A percentile compares a stretch with the other conserved stretches of the same genome.
phyloP scores from a whole-genome alignment of 2,329 filamentous ascomycete genomes.

The Fusarium gaditjirri region DNA sequence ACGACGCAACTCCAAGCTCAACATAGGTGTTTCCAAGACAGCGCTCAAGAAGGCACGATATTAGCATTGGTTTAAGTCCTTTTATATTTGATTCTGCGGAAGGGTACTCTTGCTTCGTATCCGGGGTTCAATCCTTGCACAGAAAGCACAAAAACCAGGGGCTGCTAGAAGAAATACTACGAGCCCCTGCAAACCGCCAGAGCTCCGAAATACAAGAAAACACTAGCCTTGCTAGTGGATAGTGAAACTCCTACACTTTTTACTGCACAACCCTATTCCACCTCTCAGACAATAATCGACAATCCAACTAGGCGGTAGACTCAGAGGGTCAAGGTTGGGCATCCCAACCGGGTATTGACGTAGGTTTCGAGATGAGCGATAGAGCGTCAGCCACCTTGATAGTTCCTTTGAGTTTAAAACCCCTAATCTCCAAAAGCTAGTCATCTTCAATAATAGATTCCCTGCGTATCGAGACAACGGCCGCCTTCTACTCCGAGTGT shows the following conservation, averaged over 20 bases:
- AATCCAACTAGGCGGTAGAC: background rate
- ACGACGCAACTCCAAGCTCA: background rate
- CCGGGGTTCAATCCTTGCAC: background rate
- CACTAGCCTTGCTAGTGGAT: rapidly evolving
- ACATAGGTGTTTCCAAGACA: no score
- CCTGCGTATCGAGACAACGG: background rate
- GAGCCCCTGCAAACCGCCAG: background rate
- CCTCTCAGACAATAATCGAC: background rate
- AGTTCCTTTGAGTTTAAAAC: background rate
- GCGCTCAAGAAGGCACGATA: rapidly evolving
- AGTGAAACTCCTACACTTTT: background rate
- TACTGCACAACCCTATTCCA: background rate
- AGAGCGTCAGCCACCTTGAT: rapidly evolving
- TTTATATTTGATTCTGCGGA: no score
- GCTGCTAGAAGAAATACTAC: background rate
- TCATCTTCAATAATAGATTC: no score
- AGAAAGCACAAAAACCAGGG: background rate
- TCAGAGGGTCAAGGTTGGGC: background rate
- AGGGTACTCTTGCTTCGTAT: no score
- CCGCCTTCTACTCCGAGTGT: background rate
- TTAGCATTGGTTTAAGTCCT: rapidly evolving
- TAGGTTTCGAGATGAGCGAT: background rate
- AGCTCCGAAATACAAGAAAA: background rate
- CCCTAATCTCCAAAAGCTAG: background rate
- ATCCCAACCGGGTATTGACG: background rate